Base-by-base conservation (phyloP, 768 basidiomycete genomes). In the Amyloporia xantha region DNA sequence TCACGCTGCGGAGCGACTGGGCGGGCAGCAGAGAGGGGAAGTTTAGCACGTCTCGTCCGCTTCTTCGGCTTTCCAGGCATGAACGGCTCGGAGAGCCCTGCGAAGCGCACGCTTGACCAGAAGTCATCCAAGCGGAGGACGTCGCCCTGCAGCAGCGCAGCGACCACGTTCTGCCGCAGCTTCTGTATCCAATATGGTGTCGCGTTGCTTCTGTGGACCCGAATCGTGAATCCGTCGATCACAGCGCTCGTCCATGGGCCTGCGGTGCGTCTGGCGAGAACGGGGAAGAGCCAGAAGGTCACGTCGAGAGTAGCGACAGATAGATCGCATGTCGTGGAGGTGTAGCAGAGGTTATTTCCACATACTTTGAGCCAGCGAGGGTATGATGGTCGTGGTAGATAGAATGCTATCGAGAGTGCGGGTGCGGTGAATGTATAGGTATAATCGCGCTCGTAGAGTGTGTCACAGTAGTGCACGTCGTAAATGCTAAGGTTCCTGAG, bases 101-200 rank as follows among this genome's bases (percentile, higher is more conserved):
- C 45, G 41, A 75, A 61, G n/a, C 55, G 59, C 11, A 71, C 27
- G 15, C 57, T 64, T 11, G 69, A 67, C 27, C 62, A 56, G 44
- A 73, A 59, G 41, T 71, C 58, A 53, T 74, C 68, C 15, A 71
- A 58, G 11, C 71, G 65, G 26, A 70, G 54, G 26, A 69, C 62
- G 23, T 74, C 68, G 28, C 73, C 74, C 9, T 65, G 59, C 9
- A 76, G 53, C 19, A 74, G 48, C 0, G 72, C 69, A 17, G 62
- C 56, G 17, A 73, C 56, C 28, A 75, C 48, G 46, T 71, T 70
- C 44, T 59, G 54, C 20, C 75, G 65, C 10, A 74, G 56, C 5
- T 37, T 44, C 47, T 65, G 56, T 5, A 75, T 54, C 68, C 66
- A 73, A 35, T 52, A 54, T 7, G 76, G 75, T 5, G 67, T 69